phyloP scores from a whole-genome alignment of 83 land plant genomes.

The Isoetes engelmannii region DNA sequence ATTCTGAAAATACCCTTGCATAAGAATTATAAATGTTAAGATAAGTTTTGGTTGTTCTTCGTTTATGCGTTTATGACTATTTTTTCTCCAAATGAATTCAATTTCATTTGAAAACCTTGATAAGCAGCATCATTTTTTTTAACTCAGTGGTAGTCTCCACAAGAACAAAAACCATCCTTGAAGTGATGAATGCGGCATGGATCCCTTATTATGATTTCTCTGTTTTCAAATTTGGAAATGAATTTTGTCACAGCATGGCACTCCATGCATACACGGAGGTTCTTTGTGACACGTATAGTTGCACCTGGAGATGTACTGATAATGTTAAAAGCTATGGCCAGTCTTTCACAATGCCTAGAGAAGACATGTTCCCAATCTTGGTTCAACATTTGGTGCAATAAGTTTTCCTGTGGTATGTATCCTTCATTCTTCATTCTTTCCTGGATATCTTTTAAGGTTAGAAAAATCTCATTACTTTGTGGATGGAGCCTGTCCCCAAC shows the following conservation, averaged over 20 bases:
- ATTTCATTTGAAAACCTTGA: no score
- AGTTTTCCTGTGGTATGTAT: slow-evolving; percentile 2
- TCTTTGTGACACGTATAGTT: slow-evolving; percentile 38
- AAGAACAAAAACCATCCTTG: slow-evolving; percentile 20
- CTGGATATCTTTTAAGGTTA: no score
- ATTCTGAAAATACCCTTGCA: no score
- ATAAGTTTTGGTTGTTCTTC: no score
- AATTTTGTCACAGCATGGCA: slow-evolving; percentile 36
- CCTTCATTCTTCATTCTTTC: no score
- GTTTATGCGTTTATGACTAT: no score
- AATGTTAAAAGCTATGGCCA: slow-evolving; percentile 37
- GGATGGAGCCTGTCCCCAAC: slow-evolving; percentile 30
- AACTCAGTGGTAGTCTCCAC: slow-evolving; percentile 2
- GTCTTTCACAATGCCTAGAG: slow-evolving; percentile 42
- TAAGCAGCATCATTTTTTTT: no score
- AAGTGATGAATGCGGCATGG: slow-evolving; percentile 29
- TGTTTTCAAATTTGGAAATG: slow-evolving; percentile 18
- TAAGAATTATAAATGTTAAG: no score
- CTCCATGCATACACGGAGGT: slow-evolving; percentile 39
- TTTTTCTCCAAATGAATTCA: no score
- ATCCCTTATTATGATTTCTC: slow-evolving; percentile 36
- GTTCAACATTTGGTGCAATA: slow-evolving; percentile 41
- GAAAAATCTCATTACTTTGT: no score
- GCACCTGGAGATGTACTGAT: slow-evolving; percentile 32
- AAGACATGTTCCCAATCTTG: slow-evolving; percentile 33